These are phyloP conservation scores for Russula foetens DNA, from an alignment of 768 basidiomycete species.

Conservation along the genomic window DNA sequence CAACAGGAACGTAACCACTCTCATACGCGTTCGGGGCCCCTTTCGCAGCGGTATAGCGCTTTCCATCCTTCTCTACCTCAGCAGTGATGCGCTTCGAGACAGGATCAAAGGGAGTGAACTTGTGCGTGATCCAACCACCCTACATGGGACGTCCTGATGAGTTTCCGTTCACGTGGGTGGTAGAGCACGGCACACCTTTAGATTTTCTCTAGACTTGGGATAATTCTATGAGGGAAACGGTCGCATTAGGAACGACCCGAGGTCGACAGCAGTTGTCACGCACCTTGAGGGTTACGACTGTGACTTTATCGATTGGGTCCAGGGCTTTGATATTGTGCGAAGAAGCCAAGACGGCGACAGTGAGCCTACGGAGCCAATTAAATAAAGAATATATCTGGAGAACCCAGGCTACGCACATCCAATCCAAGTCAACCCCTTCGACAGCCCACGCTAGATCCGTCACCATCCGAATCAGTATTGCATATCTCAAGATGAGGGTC, in stretches of 20 bases:
- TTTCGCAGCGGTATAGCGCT: constrained; percentile 35
- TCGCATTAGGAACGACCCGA: background rate
- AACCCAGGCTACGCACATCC: constrained; percentile 21
- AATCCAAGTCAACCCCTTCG: constrained; percentile 26
- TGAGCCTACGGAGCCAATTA: constrained; percentile 22
- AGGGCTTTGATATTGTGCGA: constrained; percentile 39
- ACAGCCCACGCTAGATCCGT: constrained; percentile 18
- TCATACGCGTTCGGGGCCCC: constrained; percentile 38
- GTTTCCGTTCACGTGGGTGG: background rate
- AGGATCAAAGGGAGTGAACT: constrained; percentile 42
- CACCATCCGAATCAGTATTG: background rate
- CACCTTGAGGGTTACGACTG: constrained; percentile 34
- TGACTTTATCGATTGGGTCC: constrained; percentile 44
- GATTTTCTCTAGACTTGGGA: constrained; percentile 35
- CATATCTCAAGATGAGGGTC: background rate
- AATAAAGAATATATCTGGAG: background rate
- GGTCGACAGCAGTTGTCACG: background rate
- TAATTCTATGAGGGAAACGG: constrained; percentile 26
- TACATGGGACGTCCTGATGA: constrained; percentile 18
- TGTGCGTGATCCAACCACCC: constrained; percentile 37
- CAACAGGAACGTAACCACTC: background rate
- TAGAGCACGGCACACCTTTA: constrained; percentile 1
- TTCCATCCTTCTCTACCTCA: constrained; percentile 38
- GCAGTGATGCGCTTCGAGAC: constrained; percentile 45
- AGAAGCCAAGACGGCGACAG: constrained; percentile 37